Base-by-base conservation (phyloP, 164 flowering plant genomes). In the Berberis vulgaris region DNA sequence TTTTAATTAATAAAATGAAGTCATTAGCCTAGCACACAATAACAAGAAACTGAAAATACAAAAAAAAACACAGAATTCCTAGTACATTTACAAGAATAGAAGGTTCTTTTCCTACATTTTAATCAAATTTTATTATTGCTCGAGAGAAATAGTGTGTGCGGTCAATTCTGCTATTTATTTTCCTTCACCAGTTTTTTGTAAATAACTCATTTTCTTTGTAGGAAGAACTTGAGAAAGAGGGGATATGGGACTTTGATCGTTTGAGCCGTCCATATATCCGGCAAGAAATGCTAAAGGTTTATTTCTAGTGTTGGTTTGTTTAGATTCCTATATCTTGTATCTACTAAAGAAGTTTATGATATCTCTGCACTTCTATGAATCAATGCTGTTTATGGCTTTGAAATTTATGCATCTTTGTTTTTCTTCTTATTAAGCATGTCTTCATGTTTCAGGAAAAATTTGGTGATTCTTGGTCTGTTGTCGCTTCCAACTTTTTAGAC, bases 171-270 rank as follows among this genome's bases (percentile, higher is more conserved):
- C n/a, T 52, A 26, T 52, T 52, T 12, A 10, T 7, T 11, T 52
- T 26, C 8, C 54, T 52, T 10, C n/a, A 1, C 54, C 4, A 43
- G 54, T 5, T 49, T n/a, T 39, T 43, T 9, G 9, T 8, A 47
- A 38, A 40, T 12, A 50, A 59, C 11, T n/a, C 5, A 49, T 69
- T 57, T 50, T 45, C 40, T 53, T 45, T 69, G 65, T 62, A 94
- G 99, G 99, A 91, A 81, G 97, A 94, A 74, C 91, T 94, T 67
- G 96, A 94, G 76, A 82, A 69, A 65, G 97, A 94, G 69, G 99
- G 97, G 55, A 71, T 94, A 64, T 88, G 96, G 93, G 97, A 94
- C 69, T 89, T 89, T 67, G 69, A 89, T 73, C 89, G 93, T 58
- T 74, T 94, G 77, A 87, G 81, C 66, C 78, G 69, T 57, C 97